Percentiles rank a stretch among this genome's conserved stretches.
phyloP scores from a whole-genome alignment of 768 basidiomycete species.

The Boletus fagicola region DNA sequence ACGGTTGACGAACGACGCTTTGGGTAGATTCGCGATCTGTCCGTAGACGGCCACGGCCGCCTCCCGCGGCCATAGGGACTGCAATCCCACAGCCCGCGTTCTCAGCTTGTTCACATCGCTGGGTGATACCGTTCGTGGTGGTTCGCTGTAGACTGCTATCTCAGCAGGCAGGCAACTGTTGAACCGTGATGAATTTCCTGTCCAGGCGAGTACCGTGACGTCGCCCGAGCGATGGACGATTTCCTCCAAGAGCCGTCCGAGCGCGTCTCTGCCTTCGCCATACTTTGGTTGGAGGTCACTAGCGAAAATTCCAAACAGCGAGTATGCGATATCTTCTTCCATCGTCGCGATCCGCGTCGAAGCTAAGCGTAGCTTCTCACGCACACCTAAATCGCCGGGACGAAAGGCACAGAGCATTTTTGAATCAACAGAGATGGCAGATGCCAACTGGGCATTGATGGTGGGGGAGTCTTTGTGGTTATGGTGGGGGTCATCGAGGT shows the following conservation, averaged over 20 bases:
- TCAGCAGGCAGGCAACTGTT: slow-evolving; percentile 6
- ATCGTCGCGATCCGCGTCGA: not conserved
- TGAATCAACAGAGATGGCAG: slow-evolving; percentile 1
- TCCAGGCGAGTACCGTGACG: slow-evolving; percentile 7
- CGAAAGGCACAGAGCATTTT: not conserved
- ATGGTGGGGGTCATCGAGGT: not conserved
- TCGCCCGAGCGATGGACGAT: slow-evolving; percentile 5
- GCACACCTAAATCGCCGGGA: not conserved
- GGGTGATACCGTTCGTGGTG: not conserved
- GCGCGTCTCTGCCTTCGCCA: not conserved
- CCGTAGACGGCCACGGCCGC: not conserved
- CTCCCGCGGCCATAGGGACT: not conserved
- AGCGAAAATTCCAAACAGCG: slow-evolving; percentile 4
- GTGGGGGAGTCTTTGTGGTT: slow-evolving; percentile 2
- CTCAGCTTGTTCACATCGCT: not conserved
- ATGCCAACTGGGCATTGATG: not conserved
- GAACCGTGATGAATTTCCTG: not conserved
- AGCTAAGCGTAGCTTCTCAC: slow-evolving; percentile 4
- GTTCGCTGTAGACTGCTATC: slow-evolving; percentile 1
- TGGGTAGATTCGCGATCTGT: slow-evolving; percentile 1
- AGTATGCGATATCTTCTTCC: slow-evolving; percentile 1
- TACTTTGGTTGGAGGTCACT: slow-evolving; percentile 5
- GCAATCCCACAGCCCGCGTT: not conserved
- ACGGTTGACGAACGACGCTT: not conserved
- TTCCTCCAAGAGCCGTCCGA: slow-evolving; percentile 8